Evolutionary conservation across 2,329 filamentous ascomycete genomes (phyloP), one percentile per base, ranked within the genome.

Genomic region (Ramularia collo-cygni): DNA sequence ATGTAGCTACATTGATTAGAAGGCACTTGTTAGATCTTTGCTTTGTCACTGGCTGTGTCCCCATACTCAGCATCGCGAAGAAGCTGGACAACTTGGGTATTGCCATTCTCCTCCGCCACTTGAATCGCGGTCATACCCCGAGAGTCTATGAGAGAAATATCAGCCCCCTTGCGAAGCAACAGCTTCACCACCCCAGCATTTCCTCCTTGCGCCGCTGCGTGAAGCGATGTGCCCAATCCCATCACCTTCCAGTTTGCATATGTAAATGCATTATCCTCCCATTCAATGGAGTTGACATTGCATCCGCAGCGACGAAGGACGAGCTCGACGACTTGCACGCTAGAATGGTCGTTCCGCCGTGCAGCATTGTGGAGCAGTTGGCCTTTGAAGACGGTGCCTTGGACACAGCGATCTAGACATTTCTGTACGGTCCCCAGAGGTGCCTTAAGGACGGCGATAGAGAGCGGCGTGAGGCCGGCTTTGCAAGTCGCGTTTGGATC

Each of bases 401-500:
- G 21, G 35, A 33, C 31, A 27, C 33, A 31, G 21, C 40, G 36
- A 8, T n/a, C 21, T 13, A 48, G 39, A 15, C 38, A 46, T 30
- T 28, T 34, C 35, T 49, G 14, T 14, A 46, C 32, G 10, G 44
- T 21, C 16, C 19, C 21, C 10, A 45, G 13, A 26, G 38, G 36
- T 18, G 31, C 40, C 15, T 33, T 38, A 13, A 35, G 38, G 18
- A 46, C 26, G 17, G 44, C 47, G 19, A 37, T 28, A 4, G 37
- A 45, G 21, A 50, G 34, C 18, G 45, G 47, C 21, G 44, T 47
- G 30, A 31, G 37, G 31, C 41, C 44, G 13, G 44, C 35, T 26
- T 35, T 27, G 35, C 44, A 50, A 8, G n/a, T 30, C 31, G 42
- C 42, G 21, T 45, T 44, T 13, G 42, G 44, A 41, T 50, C 42